Base-by-base conservation (phyloP, 2,329 filamentous ascomycete genomes). In the Volutella citrinella region DNA sequence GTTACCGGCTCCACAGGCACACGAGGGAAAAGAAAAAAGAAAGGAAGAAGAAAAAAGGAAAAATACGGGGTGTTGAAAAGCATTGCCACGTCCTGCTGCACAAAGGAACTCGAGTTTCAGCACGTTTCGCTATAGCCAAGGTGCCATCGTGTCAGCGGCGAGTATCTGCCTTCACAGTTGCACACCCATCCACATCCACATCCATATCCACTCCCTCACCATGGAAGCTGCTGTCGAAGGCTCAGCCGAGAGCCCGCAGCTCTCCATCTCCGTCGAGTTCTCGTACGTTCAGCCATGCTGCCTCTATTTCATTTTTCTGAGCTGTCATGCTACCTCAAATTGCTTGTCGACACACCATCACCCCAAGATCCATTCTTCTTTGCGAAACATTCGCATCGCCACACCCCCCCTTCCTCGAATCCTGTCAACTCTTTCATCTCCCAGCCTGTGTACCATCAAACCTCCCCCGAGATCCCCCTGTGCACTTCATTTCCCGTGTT, bases 181-280 rank as follows among this genome's bases (percentile, higher is more conserved):
- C n/a, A n/a, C n/a, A n/a, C n/a, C n/a, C n/a, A n/a, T n/a, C n/a
- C n/a, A n/a, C n/a, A n/a, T n/a, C n/a, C n/a, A n/a, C 22, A 29
- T 20, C 18, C 24, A 24, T 21, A 18, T n/a, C 30, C 19, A 23
- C 24, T 34, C 28, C 26, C 30, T 27, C 38, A 37, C 39, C 35
- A 52, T 52, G 47, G 38, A n/a, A n/a, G n/a, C n/a, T n/a, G n/a
- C n/a, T n/a, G n/a, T n/a, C n/a, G n/a, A n/a, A n/a, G 24, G 34
- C 28, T 19, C 25, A 24, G 29, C 27, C 16, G 37, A 38, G 29
- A n/a, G 12, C 49, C 33, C 46, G 58, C 20, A 59, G 9, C 64
- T 87, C 30, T 58, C 72, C 15, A 72, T 91, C 46, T 76, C 75
- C 6, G 78, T 93, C 18, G 87, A 93, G 59, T 91, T 93, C 54